phyloP scores from a whole-genome alignment of 148 eudicot genomes.

The Dianthus caryophyllus region DNA sequence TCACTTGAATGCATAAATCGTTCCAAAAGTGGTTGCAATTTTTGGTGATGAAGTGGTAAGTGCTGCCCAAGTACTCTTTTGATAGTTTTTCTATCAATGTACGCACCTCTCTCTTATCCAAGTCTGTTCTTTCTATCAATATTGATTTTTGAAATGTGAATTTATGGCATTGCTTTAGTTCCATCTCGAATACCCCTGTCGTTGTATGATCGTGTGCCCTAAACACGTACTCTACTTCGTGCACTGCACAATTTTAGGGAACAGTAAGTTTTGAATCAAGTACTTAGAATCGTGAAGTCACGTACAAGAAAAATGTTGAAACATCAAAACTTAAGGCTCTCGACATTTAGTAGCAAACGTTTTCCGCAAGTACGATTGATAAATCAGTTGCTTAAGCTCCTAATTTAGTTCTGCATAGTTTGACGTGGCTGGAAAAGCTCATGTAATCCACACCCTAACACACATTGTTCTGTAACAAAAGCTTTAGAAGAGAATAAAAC shows the following conservation, averaged over 20 bases:
- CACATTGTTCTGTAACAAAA: too few species aligned
- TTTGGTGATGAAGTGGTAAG: constrained; percentile 65
- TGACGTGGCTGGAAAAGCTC: too few species aligned
- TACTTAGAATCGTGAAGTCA: too few species aligned
- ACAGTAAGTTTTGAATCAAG: background rate
- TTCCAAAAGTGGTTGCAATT: constrained; percentile 86
- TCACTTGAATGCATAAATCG: constrained; percentile 49
- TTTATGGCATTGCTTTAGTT: constrained; percentile 70
- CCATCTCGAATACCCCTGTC: constrained; percentile 79
- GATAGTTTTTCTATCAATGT: constrained; percentile 61
- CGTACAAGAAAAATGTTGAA: too few species aligned
- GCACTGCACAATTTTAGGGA: constrained; percentile 37
- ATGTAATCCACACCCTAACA: too few species aligned
- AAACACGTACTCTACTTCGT: constrained; percentile 71
- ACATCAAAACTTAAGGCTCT: too few species aligned
- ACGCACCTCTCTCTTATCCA: constrained; percentile 56
- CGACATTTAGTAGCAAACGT: background rate
- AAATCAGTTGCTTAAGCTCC: too few species aligned
- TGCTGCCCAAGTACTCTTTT: constrained; percentile 58
- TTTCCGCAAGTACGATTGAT: too few species aligned
- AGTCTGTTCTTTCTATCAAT: constrained; percentile 71
- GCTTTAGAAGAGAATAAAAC: too few species aligned
- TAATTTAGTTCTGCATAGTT: too few species aligned
- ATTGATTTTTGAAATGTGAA: constrained; percentile 76
- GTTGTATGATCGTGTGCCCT: constrained; percentile 75